phyloP scores from a whole-genome alignment of 2,329 filamentous ascomycete genomes.

The Aspergillus amoenus region DNA sequence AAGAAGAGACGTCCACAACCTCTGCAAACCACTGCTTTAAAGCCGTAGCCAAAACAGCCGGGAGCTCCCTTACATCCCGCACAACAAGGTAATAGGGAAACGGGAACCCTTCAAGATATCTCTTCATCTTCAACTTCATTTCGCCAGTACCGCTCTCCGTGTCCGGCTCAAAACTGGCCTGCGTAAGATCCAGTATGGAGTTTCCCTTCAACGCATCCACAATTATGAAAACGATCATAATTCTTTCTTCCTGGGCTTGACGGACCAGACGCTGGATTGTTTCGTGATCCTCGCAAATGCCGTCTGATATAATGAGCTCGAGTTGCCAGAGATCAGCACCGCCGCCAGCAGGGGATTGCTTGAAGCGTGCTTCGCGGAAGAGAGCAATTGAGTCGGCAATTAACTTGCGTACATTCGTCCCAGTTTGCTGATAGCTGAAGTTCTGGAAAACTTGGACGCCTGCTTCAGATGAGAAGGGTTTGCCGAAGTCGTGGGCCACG shows the following conservation, averaged over 20 bases:
- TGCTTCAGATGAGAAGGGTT: slow-evolving; percentile 75
- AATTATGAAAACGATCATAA: slow-evolving; percentile 98
- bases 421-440: slow-evolving; percentile 81
- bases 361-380: slow-evolving; percentile 73
- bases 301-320: slow-evolving; percentile 88
- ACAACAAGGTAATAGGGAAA: slow-evolving; percentile 98
- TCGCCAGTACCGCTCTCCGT: slow-evolving; percentile 57
- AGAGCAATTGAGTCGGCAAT: slow-evolving; percentile 75
- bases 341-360: slow-evolving; percentile 51
- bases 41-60: slow-evolving; percentile 79
- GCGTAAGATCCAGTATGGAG: slow-evolving; percentile 79
- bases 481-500: slow-evolving; percentile 81
- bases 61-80: slow-evolving; percentile 85
- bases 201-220: slow-evolving; percentile 66
- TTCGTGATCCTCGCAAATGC: slow-evolving; percentile 87
- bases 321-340: slow-evolving; percentile 89
- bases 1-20: slow-evolving; percentile 52
- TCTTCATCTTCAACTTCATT: slow-evolving; percentile 72
- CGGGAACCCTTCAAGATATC: slow-evolving; percentile 92
- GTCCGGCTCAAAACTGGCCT: slow-evolving; percentile 76
- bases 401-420: slow-evolving; percentile 80
- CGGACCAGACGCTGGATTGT: slow-evolving; percentile 77
- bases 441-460: slow-evolving; percentile 80
- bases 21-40: slow-evolving; percentile 94
- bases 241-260: slow-evolving; percentile 85